Conservation (phyloP, 345 rosid species). For the Isatis tinctoria region DNA sequence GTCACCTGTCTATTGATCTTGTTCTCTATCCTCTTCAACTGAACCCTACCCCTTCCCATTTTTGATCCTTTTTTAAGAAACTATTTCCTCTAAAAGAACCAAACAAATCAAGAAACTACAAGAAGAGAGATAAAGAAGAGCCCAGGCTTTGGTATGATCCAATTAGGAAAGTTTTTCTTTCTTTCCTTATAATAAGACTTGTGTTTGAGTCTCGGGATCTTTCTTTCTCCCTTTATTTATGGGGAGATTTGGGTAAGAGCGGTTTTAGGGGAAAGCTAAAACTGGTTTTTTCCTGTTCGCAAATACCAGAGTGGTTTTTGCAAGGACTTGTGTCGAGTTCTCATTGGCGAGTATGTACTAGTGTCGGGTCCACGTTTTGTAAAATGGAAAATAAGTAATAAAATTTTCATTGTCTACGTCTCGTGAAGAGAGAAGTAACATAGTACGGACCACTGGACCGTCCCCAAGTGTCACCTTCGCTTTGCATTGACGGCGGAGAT, state of each 20-base stretch:
- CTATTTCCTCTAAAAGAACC: slow-evolving; percentile 33
- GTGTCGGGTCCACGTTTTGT: slow-evolving; percentile 13
- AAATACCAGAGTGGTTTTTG: slow-evolving; percentile 25
- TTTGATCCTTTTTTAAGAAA: not conserved
- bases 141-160: slow-evolving; percentile 33
- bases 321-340: slow-evolving; percentile 29
- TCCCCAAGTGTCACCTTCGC: slow-evolving; percentile 40
- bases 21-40: slow-evolving; percentile 79
- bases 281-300: slow-evolving; percentile 1
- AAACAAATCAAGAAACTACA: slow-evolving; percentile 36
- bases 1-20: slow-evolving; percentile 79
- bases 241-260: slow-evolving; percentile 30
- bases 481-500: slow-evolving; percentile 44
- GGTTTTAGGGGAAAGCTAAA: slow-evolving; percentile 36
- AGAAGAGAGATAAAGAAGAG: slow-evolving; percentile 24
- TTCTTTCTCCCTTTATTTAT: slow-evolving; percentile 28
- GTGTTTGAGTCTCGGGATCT: slow-evolving; percentile 31
- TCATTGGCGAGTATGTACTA: slow-evolving; percentile 27
- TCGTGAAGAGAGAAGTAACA: slow-evolving; percentile 31
- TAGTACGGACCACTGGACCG: slow-evolving; percentile 35
- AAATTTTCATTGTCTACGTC: slow-evolving; percentile 11
- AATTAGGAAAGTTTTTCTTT: slow-evolving; percentile 33
- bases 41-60: slow-evolving; percentile 94
- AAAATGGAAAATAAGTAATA: not conserved
- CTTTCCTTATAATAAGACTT: slow-evolving; percentile 18